phyloP scores from a whole-genome alignment of 805 yeast genomes.

The Isabelozyma gotoi region DNA sequence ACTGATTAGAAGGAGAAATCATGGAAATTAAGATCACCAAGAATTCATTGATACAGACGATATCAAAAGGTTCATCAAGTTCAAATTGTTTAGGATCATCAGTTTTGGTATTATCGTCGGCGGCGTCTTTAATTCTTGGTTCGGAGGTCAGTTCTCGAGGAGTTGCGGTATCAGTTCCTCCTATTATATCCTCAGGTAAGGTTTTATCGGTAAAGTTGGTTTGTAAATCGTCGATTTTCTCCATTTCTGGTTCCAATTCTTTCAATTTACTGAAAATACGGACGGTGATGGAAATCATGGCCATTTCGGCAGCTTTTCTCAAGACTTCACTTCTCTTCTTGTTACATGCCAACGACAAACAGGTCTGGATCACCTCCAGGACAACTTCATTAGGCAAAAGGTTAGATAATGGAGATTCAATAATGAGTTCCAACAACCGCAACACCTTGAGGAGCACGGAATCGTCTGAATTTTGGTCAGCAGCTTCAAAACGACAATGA shows the following conservation, averaged over 20 bases:
- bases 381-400: conserved; percentile 78
- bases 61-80: conserved; percentile 56
- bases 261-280: conserved; percentile 63
- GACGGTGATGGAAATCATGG: conserved; percentile 68
- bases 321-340: conserved; percentile 87
- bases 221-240: conserved; percentile 40
- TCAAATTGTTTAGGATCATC: conserved; percentile 1
- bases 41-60: conserved; percentile 74
- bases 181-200: conserved; percentile 60
- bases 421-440: conserved; percentile 63
- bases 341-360: conserved; percentile 88
- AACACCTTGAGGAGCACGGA: conserved; percentile 84
- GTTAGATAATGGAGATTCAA: conserved; percentile 63
- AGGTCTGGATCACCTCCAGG: conserved; percentile 87
- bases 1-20: conserved; percentile 77
- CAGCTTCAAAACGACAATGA: conserved; percentile 93
- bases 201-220: conserved; percentile 47
- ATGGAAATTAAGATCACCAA: conserved; percentile 74
- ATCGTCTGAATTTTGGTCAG: conserved; percentile 90
- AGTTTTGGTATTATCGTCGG: not conserved
- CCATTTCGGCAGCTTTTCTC: conserved; percentile 83
- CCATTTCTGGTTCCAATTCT: conserved; percentile 48
- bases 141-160: conserved; percentile 8
- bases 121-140: not conserved
- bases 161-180: conserved; percentile 40